Base-by-base conservation (phyloP, 1,284 basidiomycete genomes). In the Amylostereum areolatum region DNA sequence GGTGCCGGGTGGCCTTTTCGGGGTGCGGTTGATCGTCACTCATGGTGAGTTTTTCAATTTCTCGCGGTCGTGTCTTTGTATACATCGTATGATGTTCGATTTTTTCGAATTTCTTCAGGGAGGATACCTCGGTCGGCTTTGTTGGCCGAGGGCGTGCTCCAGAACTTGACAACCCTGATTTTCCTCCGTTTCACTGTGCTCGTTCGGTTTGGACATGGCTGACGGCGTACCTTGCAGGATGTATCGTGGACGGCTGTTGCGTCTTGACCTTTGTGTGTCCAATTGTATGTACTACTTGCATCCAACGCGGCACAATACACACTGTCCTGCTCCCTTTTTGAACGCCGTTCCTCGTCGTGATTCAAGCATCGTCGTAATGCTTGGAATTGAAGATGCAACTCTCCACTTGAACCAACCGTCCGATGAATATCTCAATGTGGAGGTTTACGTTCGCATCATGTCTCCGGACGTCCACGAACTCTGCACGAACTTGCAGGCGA, bases 101-200 rank as follows among this genome's bases (percentile, higher is more conserved):
- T 37, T 43, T 65, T 66, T 80, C 82, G 86, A 87, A 89, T 89
- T 89, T 89, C 86, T 89, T 89, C 86, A 88, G 72, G 86, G 86
- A 82, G 83, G 70, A 85, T 83, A 83, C 80, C 75, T 70, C 62
- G 55, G 61, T 51, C 53, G 52, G 55, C 55, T 36, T 47, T 54
- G 55, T 49, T 35, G 55, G 46, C 35, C 54, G 61, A 61, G 81
- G 83, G 78, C 66, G 73, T 69, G 86, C 87, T 86, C 83, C 86
- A 85, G 63, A 79, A 77, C 59, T 71, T 83, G 85, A 88, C 85
- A 82, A 69, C 58, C 68, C 81, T 85, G 83, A 85, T 61, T 35
- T 44, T 52, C 47, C 52, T 52, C 30, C 18, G 1, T 40, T 43
- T 43, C 41, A 24, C 9, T 25, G 25, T 41, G 9, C 8, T n/a